Conservation (phyloP, 495 filamentous ascomycete genomes). For the Pseudoneurospora amorphoporcata region DNA sequence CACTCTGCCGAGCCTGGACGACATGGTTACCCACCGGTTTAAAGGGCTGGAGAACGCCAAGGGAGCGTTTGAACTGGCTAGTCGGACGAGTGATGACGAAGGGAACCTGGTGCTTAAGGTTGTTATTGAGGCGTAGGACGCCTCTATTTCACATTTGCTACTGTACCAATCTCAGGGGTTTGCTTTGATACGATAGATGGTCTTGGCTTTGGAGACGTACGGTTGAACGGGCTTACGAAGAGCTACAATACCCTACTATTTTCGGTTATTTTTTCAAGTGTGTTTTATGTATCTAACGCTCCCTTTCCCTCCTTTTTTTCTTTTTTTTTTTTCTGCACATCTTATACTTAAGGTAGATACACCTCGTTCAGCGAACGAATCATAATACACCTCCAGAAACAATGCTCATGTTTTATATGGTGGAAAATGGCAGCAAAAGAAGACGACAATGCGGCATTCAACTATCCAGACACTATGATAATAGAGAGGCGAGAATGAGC, state of each 20-base stretch:
- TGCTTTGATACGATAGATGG: not conserved
- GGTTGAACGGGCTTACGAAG: not conserved
- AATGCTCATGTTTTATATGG: not conserved
- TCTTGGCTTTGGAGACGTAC: not conserved
- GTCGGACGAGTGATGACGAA: conserved; percentile 62
- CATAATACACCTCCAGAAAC: not conserved
- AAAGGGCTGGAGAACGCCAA: conserved; percentile 53
- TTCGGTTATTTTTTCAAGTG: not conserved
- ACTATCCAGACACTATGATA: not conserved
- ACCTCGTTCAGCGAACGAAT: not conserved
- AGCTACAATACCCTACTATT: not conserved
- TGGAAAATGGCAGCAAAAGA: not conserved
- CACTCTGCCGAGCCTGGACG: conserved; percentile 50
- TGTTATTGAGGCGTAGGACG: conserved; percentile 49
- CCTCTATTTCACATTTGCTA: not conserved
- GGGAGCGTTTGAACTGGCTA: conserved; percentile 72
- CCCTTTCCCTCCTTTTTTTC: not conserved
- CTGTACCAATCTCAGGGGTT: not conserved
- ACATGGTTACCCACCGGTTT: conserved; percentile 69
- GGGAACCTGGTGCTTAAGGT: conserved; percentile 80
- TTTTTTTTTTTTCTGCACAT: not conserved
- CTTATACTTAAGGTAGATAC: not conserved
- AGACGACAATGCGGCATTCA: not conserved
- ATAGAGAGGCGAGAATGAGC: not conserved
- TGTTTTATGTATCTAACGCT: not conserved